Evolutionary conservation across 2,329 filamentous ascomycete species (phyloP).

Genomic region (Pseudogymnoascus sp.): DNA sequence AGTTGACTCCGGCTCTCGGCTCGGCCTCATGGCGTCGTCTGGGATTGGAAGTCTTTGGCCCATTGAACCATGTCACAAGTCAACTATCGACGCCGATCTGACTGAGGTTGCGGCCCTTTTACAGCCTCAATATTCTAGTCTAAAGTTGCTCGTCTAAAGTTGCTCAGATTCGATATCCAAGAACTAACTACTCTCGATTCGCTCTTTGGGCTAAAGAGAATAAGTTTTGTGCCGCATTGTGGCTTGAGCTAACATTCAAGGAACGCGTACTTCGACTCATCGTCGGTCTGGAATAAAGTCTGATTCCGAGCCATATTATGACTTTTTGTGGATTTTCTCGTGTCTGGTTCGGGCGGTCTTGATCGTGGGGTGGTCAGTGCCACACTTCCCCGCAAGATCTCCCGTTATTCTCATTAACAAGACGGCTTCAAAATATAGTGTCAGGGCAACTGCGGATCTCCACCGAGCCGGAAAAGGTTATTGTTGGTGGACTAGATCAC

Average conservation of each 20-base stretch:
- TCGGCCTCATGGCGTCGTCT: not conserved
- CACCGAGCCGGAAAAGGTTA: not conserved
- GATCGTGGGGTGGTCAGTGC: not conserved
- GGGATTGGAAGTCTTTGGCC: not conserved
- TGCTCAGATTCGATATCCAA: not conserved
- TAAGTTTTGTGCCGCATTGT: not conserved
- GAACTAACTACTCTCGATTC: not conserved
- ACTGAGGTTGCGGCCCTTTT: not conserved
- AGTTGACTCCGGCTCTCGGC: not conserved
- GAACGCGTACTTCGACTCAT: not conserved
- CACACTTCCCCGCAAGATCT: not conserved
- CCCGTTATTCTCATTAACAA: not conserved
- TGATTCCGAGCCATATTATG: not conserved
- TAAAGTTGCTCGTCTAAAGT: not conserved
- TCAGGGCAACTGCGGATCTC: not conserved
- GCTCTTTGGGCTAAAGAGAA: not conserved
- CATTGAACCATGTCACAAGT: not conserved
- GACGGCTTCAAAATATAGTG: not conserved
- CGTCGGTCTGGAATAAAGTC: not conserved
- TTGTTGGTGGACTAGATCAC: not conserved
- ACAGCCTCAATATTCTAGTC: not conserved
- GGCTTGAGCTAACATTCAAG: not conserved
- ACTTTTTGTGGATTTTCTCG: not conserved
- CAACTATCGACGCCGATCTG: not conserved
- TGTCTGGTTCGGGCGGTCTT: not conserved